These are phyloP conservation scores for Eucalyptus caleyi DNA, from an alignment of 345 rosid genomes.

Conservation along the genomic window DNA sequence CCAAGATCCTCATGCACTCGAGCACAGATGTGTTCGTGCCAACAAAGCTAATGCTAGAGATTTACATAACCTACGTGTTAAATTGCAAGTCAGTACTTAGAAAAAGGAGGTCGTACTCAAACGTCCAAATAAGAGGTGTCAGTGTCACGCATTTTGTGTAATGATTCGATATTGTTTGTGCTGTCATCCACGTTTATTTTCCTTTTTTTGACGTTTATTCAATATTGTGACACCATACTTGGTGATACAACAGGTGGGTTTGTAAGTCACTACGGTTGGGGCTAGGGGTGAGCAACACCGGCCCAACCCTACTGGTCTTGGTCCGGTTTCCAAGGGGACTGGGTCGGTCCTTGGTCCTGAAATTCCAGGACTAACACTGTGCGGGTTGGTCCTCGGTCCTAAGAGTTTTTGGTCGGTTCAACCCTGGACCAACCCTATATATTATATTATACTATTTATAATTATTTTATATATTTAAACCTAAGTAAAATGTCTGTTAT, in stretches of 20 bases:
- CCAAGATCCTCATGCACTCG: conserved; percentile 1
- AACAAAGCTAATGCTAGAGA: neutral
- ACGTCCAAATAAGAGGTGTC: neutral
- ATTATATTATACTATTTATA: too few relatives aligned
- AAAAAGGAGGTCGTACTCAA: neutral
- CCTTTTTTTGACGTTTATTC: neutral
- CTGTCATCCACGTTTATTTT: neutral
- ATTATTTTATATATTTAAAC: too few relatives aligned
- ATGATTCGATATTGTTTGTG: neutral
- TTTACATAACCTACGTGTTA: neutral
- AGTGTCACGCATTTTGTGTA: neutral
- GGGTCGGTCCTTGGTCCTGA: too few relatives aligned
- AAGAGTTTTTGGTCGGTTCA: too few relatives aligned
- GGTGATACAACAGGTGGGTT: neutral
- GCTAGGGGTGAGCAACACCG: neutral
- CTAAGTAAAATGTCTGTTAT: too few relatives aligned
- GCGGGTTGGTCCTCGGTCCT: too few relatives aligned
- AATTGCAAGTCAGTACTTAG: neutral
- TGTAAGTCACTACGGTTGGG: conserved; percentile 29
- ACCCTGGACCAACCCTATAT: too few relatives aligned
- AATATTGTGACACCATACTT: neutral
- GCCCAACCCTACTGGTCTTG: too few relatives aligned
- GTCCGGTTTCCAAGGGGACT: too few relatives aligned
- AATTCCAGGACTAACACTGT: too few relatives aligned
- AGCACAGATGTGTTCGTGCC: neutral